Evolutionary conservation across 2,329 filamentous ascomycete species (phyloP).

Genomic region (Aciculosporium take): DNA sequence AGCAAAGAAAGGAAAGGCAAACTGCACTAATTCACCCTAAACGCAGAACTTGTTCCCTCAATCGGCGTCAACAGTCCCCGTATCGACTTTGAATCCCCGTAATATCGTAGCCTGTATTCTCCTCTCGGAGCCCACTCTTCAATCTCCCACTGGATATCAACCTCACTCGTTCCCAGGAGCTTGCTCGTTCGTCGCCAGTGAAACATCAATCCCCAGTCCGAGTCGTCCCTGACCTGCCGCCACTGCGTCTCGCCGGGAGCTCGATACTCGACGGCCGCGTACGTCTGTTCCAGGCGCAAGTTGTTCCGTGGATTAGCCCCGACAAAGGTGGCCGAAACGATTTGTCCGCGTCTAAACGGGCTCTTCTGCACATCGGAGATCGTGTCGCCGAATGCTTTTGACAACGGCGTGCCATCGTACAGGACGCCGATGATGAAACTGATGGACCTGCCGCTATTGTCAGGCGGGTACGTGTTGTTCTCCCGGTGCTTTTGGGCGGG

Average conservation of each 20-base stretch:
- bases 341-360: conserved; percentile 41
- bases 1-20: not conserved
- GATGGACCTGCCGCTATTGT: conserved; percentile 61
- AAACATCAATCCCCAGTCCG: conserved; percentile 71
- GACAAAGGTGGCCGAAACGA: conserved; percentile 55
- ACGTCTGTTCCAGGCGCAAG: conserved; percentile 62
- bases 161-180: conserved; percentile 60
- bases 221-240: conserved; percentile 56
- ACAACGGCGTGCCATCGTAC: conserved; percentile 50
- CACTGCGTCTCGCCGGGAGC: conserved; percentile 29
- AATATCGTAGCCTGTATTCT: conserved; percentile 64
- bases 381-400: conserved; percentile 56
- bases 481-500: conserved; percentile 14
- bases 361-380: conserved; percentile 32
- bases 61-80: conserved; percentile 50
- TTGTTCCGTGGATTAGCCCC: conserved; percentile 85
- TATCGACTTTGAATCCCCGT: conserved; percentile 60
- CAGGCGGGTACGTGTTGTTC: conserved; percentile 50
- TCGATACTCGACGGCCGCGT: conserved; percentile 53
- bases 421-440: conserved; percentile 70
- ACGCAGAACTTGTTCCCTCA: conserved; percentile 47
- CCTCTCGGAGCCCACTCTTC: conserved; percentile 44
- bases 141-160: conserved; percentile 65
- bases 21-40: conserved; percentile 16
- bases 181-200: conserved; percentile 62